Conservation (phyloP, 2,329 filamentous ascomycete genomes). For the Apiospora kogelbergensis region DNA sequence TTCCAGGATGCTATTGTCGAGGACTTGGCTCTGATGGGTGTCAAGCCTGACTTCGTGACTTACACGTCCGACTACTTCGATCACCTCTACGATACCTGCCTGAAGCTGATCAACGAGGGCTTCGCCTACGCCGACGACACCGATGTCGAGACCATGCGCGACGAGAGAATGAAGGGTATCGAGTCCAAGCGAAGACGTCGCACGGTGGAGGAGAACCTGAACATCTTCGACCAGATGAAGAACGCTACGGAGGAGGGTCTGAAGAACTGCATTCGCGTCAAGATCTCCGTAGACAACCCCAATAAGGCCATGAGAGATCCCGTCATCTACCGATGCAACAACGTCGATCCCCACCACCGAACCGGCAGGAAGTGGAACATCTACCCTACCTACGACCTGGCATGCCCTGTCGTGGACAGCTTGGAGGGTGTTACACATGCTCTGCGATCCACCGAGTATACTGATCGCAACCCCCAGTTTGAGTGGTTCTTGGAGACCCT, state of each 20-base stretch:
- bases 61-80: constrained; percentile 98
- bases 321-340: constrained; percentile 94
- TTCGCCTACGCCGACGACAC: constrained; percentile 95
- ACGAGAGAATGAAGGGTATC: constrained; percentile 81
- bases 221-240: constrained; percentile 93
- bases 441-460: constrained; percentile 82
- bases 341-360: constrained; percentile 67
- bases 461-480: constrained; percentile 83
- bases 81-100: constrained; percentile 80
- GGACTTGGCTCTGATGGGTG: constrained; percentile 87
- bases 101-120: constrained; percentile 82
- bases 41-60: constrained; percentile 81
- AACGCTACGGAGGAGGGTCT: constrained; percentile 74
- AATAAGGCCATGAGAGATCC: constrained; percentile 97
- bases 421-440: constrained; percentile 83
- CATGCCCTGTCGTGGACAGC: constrained; percentile 78
- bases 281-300: constrained; percentile 85
- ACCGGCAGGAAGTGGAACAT: constrained; percentile 81
- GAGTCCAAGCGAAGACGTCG: constrained; percentile 79
- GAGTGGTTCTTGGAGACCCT: constrained; percentile 80
- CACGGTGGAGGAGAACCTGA: constrained; percentile 78
- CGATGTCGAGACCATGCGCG: constrained; percentile 81
- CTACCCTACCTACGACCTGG: constrained; percentile 86
- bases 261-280: constrained; percentile 90
- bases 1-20: constrained; percentile 92